Evolutionary conservation across 1,139 yeast species (phyloP).

Genomic region (Schizosaccharomyces versatilis): DNA sequence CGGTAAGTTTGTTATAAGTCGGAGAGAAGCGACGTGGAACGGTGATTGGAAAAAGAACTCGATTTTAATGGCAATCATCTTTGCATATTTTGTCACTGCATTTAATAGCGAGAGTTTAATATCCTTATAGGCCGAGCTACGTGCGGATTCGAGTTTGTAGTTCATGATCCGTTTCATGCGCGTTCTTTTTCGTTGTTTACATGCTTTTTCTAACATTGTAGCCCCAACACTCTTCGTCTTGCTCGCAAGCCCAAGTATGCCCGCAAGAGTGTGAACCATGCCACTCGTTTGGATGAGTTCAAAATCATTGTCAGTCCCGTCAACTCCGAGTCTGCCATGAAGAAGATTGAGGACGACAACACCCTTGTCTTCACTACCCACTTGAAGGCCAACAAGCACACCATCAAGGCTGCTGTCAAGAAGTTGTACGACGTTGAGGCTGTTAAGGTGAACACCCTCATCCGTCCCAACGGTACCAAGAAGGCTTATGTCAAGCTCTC

Average conservation of each 20-base stretch:
- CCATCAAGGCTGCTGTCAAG: slow-evolving; percentile 95
- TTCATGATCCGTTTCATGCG: too few species aligned
- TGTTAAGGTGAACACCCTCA: slow-evolving; percentile 25
- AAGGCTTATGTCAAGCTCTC: slow-evolving; percentile 98
- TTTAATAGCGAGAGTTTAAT: too few species aligned
- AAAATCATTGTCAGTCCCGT: slow-evolving; percentile 85
- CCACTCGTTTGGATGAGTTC: slow-evolving; percentile 91
- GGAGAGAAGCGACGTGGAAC: not conserved
- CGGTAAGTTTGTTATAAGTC: not conserved
- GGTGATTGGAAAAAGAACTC: too few species aligned
- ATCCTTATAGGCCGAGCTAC: too few species aligned
- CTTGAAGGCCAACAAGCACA: slow-evolving; percentile 90
- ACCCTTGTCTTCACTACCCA: slow-evolving; percentile 96
- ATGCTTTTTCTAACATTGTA: slow-evolving; percentile 12
- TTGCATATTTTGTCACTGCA: too few species aligned
- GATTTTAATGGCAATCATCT: too few species aligned
- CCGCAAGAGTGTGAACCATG: slow-evolving; percentile 90
- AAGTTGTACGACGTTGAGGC: slow-evolving; percentile 94
- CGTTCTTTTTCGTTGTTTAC: too few species aligned
- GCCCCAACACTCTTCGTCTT: slow-evolving; percentile 91
- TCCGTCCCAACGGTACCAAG: slow-evolving; percentile 85
- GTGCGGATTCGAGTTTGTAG: too few species aligned
- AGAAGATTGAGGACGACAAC: slow-evolving; percentile 98
- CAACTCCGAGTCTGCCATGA: slow-evolving; percentile 96
- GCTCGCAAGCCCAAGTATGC: slow-evolving; percentile 90